These are phyloP conservation scores for Cyclotella distinguenda DNA, from an alignment of 108 stramenopile species.

Conservation along the genomic window DNA sequence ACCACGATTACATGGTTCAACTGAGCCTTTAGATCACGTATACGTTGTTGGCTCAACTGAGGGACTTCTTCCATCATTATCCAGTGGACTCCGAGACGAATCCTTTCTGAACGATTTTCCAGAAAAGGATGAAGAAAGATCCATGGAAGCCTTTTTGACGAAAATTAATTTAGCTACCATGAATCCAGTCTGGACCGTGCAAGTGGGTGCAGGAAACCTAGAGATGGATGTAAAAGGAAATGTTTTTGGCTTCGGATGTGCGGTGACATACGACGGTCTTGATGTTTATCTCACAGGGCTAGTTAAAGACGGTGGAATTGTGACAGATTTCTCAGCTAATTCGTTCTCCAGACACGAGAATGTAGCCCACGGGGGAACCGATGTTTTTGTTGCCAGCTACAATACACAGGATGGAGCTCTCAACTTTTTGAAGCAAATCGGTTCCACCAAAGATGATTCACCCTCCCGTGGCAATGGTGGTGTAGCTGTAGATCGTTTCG, in stretches of 20 bases:
- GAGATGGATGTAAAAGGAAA: constrained; percentile 22
- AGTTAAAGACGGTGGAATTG: constrained; percentile 52
- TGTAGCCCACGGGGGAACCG: constrained; percentile 37
- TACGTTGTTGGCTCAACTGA: constrained; percentile 57
- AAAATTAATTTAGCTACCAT: constrained; percentile 51
- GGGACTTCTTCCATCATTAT: constrained; percentile 21
- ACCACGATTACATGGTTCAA: constrained; percentile 21
- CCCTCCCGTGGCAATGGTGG: constrained; percentile 54
- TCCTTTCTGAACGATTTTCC: constrained; percentile 17
- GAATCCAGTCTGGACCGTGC: constrained; percentile 51
- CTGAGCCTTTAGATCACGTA: constrained; percentile 21
- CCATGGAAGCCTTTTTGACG: constrained; percentile 52
- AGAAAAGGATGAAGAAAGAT: constrained; percentile 14
- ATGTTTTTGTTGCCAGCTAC: constrained; percentile 58
- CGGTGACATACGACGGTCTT: constrained; percentile 57
- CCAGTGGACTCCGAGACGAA: constrained; percentile 12
- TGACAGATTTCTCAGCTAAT: constrained; percentile 33
- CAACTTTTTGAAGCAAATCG: constrained; percentile 48
- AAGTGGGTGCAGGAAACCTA: constrained; percentile 36
- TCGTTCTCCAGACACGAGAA: constrained; percentile 7
- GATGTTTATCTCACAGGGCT: constrained; percentile 60
- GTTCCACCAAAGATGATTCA: constrained; percentile 48
- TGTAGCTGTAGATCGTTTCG: constrained; percentile 43
- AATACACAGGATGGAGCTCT: constrained; percentile 35
- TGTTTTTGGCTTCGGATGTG: constrained; percentile 56